These are phyloP conservation scores for Aphanomyces astaci DNA, from an alignment of 352 stramenopile species.

Conservation along the genomic window DNA sequence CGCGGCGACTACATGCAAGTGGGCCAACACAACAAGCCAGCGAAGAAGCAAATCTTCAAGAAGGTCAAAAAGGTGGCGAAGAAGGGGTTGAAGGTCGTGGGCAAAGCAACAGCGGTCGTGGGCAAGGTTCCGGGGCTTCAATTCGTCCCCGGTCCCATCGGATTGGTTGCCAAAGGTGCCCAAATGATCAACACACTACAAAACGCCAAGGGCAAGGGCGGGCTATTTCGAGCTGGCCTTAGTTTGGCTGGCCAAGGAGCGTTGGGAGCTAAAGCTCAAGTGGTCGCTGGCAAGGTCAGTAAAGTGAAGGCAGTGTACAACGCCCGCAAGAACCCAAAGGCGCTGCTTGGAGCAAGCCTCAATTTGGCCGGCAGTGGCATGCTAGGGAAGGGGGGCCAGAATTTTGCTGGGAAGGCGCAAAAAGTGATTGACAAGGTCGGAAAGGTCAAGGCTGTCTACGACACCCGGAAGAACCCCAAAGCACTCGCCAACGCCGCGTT, in stretches of 20 bases:
- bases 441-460: neutral
- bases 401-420: neutral
- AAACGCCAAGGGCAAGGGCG: neutral
- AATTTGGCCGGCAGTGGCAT: neutral
- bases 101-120: neutral
- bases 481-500: neutral
- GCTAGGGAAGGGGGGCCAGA: neutral
- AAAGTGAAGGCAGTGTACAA: neutral
- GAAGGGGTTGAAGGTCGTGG: slow-evolving; percentile 2
- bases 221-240: neutral
- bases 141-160: neutral
- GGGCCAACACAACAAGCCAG: neutral
- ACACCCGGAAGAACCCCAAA: neutral
- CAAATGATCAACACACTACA: neutral
- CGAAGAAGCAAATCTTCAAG: neutral
- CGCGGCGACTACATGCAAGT: too few relatives aligned
- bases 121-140: neutral
- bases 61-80: neutral
- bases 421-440: neutral
- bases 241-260: neutral
- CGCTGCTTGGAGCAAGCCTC: neutral
- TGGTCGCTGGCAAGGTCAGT: neutral
- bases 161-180: neutral
- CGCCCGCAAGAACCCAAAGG: neutral
- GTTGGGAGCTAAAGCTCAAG: neutral